Conservation (phyloP, 305 asterid species). For the Fraxinus velutina region DNA sequence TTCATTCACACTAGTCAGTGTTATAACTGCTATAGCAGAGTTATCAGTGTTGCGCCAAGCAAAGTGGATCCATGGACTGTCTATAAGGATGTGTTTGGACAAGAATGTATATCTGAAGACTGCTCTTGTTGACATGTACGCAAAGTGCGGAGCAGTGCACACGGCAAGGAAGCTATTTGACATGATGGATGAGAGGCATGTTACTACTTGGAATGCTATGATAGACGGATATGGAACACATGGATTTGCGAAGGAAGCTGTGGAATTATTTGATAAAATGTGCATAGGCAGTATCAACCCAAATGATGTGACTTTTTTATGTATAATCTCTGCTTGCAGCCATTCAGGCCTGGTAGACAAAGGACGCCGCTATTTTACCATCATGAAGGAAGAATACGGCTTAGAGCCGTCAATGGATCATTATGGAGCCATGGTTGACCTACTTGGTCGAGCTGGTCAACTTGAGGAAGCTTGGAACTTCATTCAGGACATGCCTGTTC, state of each 20-base stretch:
- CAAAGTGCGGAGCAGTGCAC: conserved; percentile 79
- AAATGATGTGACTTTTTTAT: conserved; percentile 68
- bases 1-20: conserved; percentile 84
- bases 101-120: conserved; percentile 62
- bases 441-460: conserved; percentile 81
- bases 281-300: conserved; percentile 44
- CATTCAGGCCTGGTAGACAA: conserved; percentile 77
- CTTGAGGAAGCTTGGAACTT: conserved; percentile 85
- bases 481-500: conserved; percentile 62
- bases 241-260: conserved; percentile 72
- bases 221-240: conserved; percentile 97
- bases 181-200: conserved; percentile 56
- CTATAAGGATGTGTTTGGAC: conserved; percentile 50
- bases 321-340: conserved; percentile 89
- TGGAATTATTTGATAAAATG: conserved; percentile 65
- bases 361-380: conserved; percentile 49
- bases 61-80: conserved; percentile 81
- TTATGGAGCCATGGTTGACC: conserved; percentile 89
- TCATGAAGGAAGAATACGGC: conserved; percentile 66
- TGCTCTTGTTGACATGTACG: conserved; percentile 90
- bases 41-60: conserved; percentile 72
- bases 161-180: conserved; percentile 71
- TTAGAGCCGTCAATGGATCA: conserved; percentile 83
- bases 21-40: conserved; percentile 79
- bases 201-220: conserved; percentile 95